Percentiles rank a stretch among this genome's conserved stretches.
These are phyloP conservation scores for Oenanthe sinensis DNA, from an alignment of 129 eudicot species.

Conservation along the genomic window DNA sequence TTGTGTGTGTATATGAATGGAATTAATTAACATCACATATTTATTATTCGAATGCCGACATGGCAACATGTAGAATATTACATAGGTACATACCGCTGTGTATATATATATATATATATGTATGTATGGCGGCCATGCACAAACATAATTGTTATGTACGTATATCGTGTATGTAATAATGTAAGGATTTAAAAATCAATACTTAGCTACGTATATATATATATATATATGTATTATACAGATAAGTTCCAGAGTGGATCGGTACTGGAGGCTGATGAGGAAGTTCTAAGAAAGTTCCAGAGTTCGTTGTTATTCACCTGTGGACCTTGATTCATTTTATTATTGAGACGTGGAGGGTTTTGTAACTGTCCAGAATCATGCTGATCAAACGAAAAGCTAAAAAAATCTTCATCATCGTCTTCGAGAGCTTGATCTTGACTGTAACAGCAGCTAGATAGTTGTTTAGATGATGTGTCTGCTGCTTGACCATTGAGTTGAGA, in stretches of 20 bases:
- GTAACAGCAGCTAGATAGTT: neutral
- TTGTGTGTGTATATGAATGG: no score
- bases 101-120: no score
- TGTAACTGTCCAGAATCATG: slow-evolving; percentile 11
- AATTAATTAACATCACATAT: no score
- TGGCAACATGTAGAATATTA: neutral
- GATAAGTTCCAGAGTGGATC: slow-evolving; percentile 47
- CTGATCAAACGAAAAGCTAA: slow-evolving; percentile 29
- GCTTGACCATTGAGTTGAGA: slow-evolving; percentile 46
- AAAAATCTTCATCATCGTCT: slow-evolving; percentile 22
- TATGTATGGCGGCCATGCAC: neutral
- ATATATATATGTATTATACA: slow-evolving; percentile 12
- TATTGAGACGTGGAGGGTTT: neutral
- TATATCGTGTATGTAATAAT: neutral
- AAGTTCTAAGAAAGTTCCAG: slow-evolving; percentile 36
- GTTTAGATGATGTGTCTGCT: slow-evolving; percentile 5
- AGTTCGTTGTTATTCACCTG: slow-evolving; percentile 29
- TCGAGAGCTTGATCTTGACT: slow-evolving; percentile 13
- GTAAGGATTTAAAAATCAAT: neutral
- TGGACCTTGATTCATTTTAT: slow-evolving; percentile 18
- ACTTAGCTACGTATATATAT: neutral
- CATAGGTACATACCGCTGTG: neutral
- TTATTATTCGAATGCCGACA: neutral
- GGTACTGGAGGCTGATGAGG: slow-evolving; percentile 27
- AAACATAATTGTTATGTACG: neutral